Conservation (phyloP, 1,284 basidiomycete species). For the Sphaerobolus stellatus region DNA sequence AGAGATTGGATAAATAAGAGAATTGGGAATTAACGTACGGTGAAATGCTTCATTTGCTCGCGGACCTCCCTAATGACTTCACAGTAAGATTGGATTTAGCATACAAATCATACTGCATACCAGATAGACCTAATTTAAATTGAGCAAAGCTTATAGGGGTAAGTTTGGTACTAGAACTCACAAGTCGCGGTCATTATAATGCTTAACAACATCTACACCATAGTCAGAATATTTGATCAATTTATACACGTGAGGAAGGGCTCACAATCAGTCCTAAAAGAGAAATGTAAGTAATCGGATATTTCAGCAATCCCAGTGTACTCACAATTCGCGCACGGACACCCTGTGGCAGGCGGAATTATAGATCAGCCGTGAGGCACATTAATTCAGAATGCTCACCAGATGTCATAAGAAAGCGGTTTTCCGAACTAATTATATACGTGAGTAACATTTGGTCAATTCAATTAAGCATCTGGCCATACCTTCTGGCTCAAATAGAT, state of each 20-base stretch:
- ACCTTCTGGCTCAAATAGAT: slow-evolving; percentile 93
- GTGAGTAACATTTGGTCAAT: background rate
- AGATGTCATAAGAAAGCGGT: slow-evolving; percentile 51
- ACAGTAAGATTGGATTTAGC: background rate
- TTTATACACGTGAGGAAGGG: slow-evolving; percentile 4
- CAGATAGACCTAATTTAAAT: slow-evolving; percentile 61
- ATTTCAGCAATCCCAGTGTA: slow-evolving; percentile 13
- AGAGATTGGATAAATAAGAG: slow-evolving; percentile 4
- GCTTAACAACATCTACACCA: slow-evolving; percentile 59
- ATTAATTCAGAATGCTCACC: slow-evolving; percentile 37
- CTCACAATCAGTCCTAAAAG: slow-evolving; percentile 65
- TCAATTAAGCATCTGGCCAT: slow-evolving; percentile 17
- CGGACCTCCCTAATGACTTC: slow-evolving; percentile 71
- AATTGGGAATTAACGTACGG: slow-evolving; percentile 48
- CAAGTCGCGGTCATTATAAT: slow-evolving; percentile 70
- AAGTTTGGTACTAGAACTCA: slow-evolving; percentile 41
- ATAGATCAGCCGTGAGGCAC: background rate
- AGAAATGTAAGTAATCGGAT: background rate
- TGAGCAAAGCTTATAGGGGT: slow-evolving; percentile 9
- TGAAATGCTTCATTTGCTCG: slow-evolving; percentile 79
- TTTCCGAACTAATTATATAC: slow-evolving; percentile 35
- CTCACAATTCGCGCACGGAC: slow-evolving; percentile 74
- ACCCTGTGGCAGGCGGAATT: slow-evolving; percentile 45
- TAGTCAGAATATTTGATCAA: slow-evolving; percentile 1
- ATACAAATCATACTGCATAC: slow-evolving; percentile 41